phyloP scores from a whole-genome alignment of 306 rosid species.

The Potentilla sterilis region DNA sequence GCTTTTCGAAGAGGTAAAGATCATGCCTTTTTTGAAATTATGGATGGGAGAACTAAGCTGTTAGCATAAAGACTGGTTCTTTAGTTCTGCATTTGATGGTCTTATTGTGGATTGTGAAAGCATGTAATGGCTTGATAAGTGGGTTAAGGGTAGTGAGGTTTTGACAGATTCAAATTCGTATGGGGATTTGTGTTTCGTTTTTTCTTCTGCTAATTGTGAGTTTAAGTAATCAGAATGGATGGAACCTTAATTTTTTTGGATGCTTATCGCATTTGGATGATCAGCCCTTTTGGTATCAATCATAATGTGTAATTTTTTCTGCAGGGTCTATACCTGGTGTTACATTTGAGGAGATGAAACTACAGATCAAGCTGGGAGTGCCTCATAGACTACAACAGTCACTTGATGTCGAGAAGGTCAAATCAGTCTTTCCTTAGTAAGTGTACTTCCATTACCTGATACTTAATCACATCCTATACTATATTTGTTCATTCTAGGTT shows the following conservation, averaged over 20 bases:
- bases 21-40: background rate
- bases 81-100: background rate
- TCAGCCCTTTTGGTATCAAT: background rate
- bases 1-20: constrained; percentile 81
- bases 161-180: background rate
- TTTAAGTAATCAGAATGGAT: too few relatives aligned
- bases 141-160: background rate
- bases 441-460: constrained; percentile 19
- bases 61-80: background rate
- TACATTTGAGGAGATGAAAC: constrained; percentile 77
- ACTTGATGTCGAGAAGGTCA: constrained; percentile 77
- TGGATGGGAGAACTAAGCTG: background rate
- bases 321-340: constrained; percentile 94
- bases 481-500: background rate
- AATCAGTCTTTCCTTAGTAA: constrained; percentile 93
- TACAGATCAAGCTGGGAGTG: constrained; percentile 87
- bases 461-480: background rate
- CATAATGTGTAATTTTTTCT: constrained; percentile 21
- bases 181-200: background rate
- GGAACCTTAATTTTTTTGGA: too few relatives aligned
- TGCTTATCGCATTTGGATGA: background rate
- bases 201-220: too few relatives aligned
- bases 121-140: background rate
- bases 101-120: background rate
- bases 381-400: constrained; percentile 74